A percentile compares a stretch with the other conserved stretches of the same genome.
phyloP scores from a whole-genome alignment of 2,329 filamentous ascomycete species.

The Botrytis porri region DNA sequence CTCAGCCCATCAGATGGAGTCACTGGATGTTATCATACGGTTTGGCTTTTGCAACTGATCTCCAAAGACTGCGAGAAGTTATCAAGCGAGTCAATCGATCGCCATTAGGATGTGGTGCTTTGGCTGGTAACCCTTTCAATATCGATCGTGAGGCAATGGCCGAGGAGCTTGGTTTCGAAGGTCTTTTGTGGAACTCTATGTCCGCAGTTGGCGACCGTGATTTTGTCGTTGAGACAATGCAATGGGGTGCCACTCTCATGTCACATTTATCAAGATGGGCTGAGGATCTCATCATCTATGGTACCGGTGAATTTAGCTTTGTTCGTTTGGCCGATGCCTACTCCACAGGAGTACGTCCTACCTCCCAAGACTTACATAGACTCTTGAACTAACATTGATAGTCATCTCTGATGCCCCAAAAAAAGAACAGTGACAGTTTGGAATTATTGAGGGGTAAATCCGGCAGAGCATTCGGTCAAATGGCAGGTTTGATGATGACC shows the following conservation, averaged over 20 bases:
- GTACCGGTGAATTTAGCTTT: conserved; percentile 66
- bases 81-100: conserved; percentile 69
- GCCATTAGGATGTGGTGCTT: conserved; percentile 46
- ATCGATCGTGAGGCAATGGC: conserved; percentile 79
- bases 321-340: conserved; percentile 76
- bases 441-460: conserved; percentile 74
- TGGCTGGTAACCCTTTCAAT: conserved; percentile 78
- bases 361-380: not conserved
- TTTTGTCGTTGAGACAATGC: conserved; percentile 77
- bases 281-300: conserved; percentile 85
- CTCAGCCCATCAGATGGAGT: conserved; percentile 74
- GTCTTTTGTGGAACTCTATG: conserved; percentile 74
- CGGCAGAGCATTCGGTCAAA: conserved; percentile 74
- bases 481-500: conserved; percentile 73
- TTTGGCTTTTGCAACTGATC: conserved; percentile 67
- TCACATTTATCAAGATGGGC: conserved; percentile 73
- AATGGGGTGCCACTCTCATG: conserved; percentile 78
- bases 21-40: conserved; percentile 80
- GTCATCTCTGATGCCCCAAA: conserved; percentile 48
- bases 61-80: conserved; percentile 73
- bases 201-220: conserved; percentile 62
- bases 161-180: conserved; percentile 75
- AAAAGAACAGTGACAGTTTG: conserved; percentile 77
- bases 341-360: conserved; percentile 54
- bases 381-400: conserved; percentile 16